Base-by-base conservation (phyloP, 805 yeast genomes). In the Cyberlindnera misumaiensis region DNA sequence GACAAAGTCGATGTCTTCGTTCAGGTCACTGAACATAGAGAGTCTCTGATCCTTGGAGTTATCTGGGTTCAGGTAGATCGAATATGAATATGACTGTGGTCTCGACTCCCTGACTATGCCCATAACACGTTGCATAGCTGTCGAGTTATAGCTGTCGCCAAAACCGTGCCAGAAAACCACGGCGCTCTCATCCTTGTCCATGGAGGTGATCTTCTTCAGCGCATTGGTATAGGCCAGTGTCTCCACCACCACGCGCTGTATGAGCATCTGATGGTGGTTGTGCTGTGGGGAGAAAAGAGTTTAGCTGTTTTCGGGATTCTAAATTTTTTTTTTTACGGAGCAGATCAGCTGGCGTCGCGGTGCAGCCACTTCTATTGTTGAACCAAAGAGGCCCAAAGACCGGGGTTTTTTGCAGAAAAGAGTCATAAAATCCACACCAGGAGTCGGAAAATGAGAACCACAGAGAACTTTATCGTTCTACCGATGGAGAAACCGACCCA, bases 91-190 rank as follows among this genome's bases (percentile, higher is more conserved):
- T 0, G 71, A 56, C 1, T 62, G 72, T 1, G 88, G 87, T 35
- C 70, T 55, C 3, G 60, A 55, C 7, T 63, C 59, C 14, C 62
- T 50, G 7, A 83, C 59, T 2, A 71, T 41, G 0, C 63, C 64
- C 5, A 60, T 58, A 2, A 71, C 73, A n/a, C 65, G 56, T 24
- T 59, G 62, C 67, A 83, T 74, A 0, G 82, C 75, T 1, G 69
- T 55, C 0, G 87, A 75, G 51, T 80, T 72, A 53, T 77, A 83
- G 10, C 73, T 68, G 55, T 84, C 95, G 0, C 94, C 93, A 59
- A 85, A 67, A 0, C 95, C 95, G 51, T 84, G 95, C 94, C 94
- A 84, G 30, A 85, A 53, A 3, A 84, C 86, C 3, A 84, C 68
- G 0, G 86, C 82, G 16, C 46, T 39, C 17, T 43, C 44, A 16